These are phyloP conservation scores for Blastomyces silverae DNA, from an alignment of 2,329 filamentous ascomycete genomes.

Conservation along the genomic window DNA sequence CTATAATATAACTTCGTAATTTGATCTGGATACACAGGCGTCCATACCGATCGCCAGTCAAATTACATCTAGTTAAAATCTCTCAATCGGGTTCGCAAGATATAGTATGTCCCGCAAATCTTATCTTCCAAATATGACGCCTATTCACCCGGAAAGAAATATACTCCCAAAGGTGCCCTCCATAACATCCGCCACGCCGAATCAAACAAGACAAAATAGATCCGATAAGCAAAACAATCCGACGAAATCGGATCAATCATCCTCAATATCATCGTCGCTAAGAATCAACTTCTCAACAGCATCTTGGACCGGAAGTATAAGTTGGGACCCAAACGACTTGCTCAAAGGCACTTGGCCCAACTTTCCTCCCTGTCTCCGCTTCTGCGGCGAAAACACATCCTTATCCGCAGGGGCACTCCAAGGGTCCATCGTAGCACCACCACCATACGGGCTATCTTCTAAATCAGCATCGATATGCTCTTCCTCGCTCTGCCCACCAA, in stretches of 20 bases:
- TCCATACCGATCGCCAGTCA: too few species aligned
- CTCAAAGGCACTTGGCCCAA: constrained; percentile 24
- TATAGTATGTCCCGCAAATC: neutral
- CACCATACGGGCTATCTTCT: constrained; percentile 19
- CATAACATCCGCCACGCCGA: neutral
- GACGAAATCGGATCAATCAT: constrained; percentile 24
- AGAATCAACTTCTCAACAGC: constrained; percentile 62
- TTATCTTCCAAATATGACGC: neutral
- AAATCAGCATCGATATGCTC: constrained; percentile 41
- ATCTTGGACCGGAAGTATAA: constrained; percentile 36
- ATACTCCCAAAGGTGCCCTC: neutral
- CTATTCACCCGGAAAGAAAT: neutral
- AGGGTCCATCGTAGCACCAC: constrained; percentile 19
- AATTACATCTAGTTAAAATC: too few species aligned
- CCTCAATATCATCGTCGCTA: constrained; percentile 80
- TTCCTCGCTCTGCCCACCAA: constrained; percentile 41
- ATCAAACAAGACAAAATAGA: neutral
- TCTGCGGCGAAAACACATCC: constrained; percentile 14
- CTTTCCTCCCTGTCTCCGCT: constrained; percentile 9
- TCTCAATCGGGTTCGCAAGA: too few species aligned
- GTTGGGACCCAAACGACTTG: constrained; percentile 23
- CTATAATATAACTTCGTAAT: neutral
- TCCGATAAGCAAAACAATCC: neutral
- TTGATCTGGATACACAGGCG: too few species aligned
- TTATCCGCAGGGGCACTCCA: constrained; percentile 17